phyloP scores from a whole-genome alignment of 2,329 filamentous ascomycete genomes.

The Pyrenophora teres region DNA sequence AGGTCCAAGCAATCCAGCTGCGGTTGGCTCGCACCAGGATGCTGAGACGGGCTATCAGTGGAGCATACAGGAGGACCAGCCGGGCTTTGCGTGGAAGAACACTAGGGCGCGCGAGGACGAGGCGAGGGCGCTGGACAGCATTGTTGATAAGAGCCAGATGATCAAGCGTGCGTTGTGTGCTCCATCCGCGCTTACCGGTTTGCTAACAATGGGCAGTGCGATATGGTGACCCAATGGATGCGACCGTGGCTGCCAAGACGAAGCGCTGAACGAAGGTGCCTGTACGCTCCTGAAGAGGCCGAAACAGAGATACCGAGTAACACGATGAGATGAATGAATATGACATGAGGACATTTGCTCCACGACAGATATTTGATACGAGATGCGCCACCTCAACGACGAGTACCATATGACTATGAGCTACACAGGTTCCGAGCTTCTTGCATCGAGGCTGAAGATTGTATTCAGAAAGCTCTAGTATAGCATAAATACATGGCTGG shows the following conservation, averaged over 20 bases:
- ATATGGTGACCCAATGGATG: slow-evolving; percentile 46
- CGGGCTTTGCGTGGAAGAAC: slow-evolving; percentile 47
- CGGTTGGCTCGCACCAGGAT: slow-evolving; percentile 19
- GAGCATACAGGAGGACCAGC: slow-evolving; percentile 44
- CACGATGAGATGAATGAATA: not conserved
- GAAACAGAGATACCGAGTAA: too few relatives aligned
- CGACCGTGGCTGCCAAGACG: slow-evolving; percentile 30
- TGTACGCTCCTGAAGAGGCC: too few relatives aligned
- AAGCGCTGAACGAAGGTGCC: slow-evolving; percentile 28
- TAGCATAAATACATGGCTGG: not conserved
- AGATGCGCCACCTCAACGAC: not conserved
- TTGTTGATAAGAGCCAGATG: slow-evolving; percentile 42
- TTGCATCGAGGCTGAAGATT: not conserved
- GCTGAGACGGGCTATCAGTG: slow-evolving; percentile 46
- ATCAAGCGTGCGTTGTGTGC: slow-evolving; percentile 37
- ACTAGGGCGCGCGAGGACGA: slow-evolving; percentile 45
- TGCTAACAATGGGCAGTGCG: slow-evolving; percentile 30
- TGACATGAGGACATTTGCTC: too few relatives aligned
- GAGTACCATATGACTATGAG: not conserved
- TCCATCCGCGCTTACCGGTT: not conserved
- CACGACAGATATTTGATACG: not conserved
- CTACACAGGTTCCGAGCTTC: not conserved
- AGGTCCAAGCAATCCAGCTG: slow-evolving; percentile 10
- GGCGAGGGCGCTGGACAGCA: slow-evolving; percentile 39
- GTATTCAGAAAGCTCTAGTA: not conserved